Evolutionary conservation across 768 basidiomycete species (phyloP).

Genomic region (Tricholoma hemisulphureum): DNA sequence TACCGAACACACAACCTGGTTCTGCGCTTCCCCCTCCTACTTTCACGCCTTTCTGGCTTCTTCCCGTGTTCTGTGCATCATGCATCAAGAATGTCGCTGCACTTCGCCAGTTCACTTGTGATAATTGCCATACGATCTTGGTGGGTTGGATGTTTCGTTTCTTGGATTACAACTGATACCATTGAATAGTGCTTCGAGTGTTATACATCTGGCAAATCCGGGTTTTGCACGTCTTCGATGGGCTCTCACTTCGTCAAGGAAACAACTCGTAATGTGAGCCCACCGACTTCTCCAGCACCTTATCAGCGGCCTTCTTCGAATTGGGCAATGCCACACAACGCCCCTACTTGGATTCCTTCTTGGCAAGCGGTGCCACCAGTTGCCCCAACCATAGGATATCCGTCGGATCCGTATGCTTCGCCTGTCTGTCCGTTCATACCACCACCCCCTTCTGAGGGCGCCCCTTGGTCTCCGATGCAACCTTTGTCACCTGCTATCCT

Average conservation of each 20-base stretch:
- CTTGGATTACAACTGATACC: neutral
- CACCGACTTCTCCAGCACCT: neutral
- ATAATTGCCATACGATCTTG: slow-evolving; percentile 34
- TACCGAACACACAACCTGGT: neutral
- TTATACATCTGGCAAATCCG: slow-evolving; percentile 12
- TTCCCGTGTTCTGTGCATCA: slow-evolving; percentile 8
- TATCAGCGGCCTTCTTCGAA: neutral
- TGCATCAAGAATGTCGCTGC: slow-evolving; percentile 5
- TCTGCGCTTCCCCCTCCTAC: neutral
- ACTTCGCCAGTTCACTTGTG: slow-evolving; percentile 28
- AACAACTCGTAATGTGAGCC: neutral
- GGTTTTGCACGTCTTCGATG: neutral
- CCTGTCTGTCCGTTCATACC: slow-evolving; percentile 10
- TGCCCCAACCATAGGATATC: neutral
- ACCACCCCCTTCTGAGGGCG: neutral
- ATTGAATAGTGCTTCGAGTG: slow-evolving; percentile 34
- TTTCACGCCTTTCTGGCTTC: slow-evolving; percentile 5
- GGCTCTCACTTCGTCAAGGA: slow-evolving; percentile 9
- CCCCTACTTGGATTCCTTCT: slow-evolving; percentile 5
- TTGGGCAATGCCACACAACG: neutral
- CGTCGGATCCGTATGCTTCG: neutral
- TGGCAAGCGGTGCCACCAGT: neutral
- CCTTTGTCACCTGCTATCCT: slow-evolving; percentile 2
- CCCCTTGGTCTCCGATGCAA: neutral
- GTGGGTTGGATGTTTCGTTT: slow-evolving; percentile 23